Evolutionary conservation across 768 basidiomycete species (phyloP).

Genomic region (Cantharellus anzutake): DNA sequence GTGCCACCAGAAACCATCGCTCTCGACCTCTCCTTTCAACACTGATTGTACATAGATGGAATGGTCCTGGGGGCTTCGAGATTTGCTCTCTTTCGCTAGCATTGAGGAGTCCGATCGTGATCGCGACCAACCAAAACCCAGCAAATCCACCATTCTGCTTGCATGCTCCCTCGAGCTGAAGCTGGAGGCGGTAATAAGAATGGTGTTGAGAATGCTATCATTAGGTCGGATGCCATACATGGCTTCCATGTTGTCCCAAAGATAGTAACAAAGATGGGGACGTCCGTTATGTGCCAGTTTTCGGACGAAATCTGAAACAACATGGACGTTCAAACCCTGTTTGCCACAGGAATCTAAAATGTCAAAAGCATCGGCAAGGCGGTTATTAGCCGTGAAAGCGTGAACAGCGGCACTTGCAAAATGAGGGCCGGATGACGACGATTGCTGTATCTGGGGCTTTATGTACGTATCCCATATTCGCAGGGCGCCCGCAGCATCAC

Average conservation of each 20-base stretch:
- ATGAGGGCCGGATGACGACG: neutral
- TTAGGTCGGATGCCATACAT: conserved; percentile 30
- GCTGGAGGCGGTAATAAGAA: neutral
- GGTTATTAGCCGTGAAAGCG: neutral
- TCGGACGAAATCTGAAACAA: conserved; percentile 23
- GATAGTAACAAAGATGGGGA: conserved; percentile 40
- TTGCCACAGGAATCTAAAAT: neutral
- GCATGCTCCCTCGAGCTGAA: neutral
- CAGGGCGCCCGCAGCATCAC: neutral
- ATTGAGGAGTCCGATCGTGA: neutral
- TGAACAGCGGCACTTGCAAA: neutral
- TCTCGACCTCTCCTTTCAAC: neutral
- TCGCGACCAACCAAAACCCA: neutral
- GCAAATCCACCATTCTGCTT: neutral
- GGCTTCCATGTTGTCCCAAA: conserved; percentile 47
- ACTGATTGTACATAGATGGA: neutral
- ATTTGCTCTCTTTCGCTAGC: neutral
- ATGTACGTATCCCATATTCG: neutral
- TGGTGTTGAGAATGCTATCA: neutral
- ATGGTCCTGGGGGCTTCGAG: neutral
- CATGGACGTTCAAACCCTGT: conserved; percentile 1
- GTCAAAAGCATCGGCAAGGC: neutral
- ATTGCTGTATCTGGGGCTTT: neutral
- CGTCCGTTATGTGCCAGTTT: conserved; percentile 32
- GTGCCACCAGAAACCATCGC: conserved; percentile 22